Evolutionary conservation across 305 asterid genomes (phyloP), one percentile per base, ranked within the genome.

Genomic region (Rubia occidens): DNA sequence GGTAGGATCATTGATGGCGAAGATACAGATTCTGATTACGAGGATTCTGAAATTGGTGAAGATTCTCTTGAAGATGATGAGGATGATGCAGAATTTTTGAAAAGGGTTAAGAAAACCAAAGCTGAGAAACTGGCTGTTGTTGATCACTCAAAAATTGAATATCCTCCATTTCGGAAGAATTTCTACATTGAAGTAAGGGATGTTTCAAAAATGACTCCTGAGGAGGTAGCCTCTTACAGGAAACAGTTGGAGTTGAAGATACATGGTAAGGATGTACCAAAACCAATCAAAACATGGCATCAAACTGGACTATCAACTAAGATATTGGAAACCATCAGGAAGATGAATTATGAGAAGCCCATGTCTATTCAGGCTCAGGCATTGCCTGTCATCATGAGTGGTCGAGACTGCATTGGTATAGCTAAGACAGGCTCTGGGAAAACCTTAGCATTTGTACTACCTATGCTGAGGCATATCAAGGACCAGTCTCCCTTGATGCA

Each of bases 381-480:
- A 17, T 73, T 93, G 75, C 97, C 98, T 8, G 79, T 93, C 61
- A 90, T 93, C 55, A 93, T 93, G 97, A 88, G 97, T 72, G 98
- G 98, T 40, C 87, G 97, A 68, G 98, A 93, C 76, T 93, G 98
- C 86, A 93, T 93, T 58, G 98, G 98, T 63, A 45, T 93, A 69
- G 98, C 97, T 32, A 90, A 93, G 82, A 93, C 98, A 6, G 98
- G 98, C 49, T 93, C 99, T 0, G 97, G 99, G 39, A 94, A 94
- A 82, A 94, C 99, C 39, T 82, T 94, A 32, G 99, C 99, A 11
- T 94, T 93, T 80, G 98, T 93, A 76, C 75, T 93, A 67, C 97
- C 97, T 44, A 94, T 94, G 99, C 80, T 94, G 84, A 87, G 98
- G 64, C 98, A 93, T 86, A 88, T 93, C 64, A 93, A 86, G 86